These are phyloP conservation scores for Phytophthora citricola DNA, from an alignment of 352 stramenopile genomes.

Conservation along the genomic window DNA sequence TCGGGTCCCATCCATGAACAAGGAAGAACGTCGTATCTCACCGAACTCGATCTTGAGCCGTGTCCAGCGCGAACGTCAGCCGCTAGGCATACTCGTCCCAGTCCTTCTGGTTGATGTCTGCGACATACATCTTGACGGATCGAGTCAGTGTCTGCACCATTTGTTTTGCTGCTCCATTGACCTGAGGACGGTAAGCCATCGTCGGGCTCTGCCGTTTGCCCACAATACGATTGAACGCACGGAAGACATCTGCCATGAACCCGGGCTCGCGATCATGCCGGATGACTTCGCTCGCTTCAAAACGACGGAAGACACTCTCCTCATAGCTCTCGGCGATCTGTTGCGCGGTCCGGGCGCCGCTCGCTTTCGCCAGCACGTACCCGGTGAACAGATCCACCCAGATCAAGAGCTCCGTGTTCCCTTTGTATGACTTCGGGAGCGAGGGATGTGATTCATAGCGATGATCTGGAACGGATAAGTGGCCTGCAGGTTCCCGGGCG, in stretches of 20 bases:
- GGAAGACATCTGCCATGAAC: slow-evolving; percentile 13
- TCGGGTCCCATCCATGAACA: background rate
- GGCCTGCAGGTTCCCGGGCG: no score
- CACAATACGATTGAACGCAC: background rate
- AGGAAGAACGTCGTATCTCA: slow-evolving; percentile 11
- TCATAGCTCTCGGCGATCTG: background rate
- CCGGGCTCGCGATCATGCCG: slow-evolving; percentile 8
- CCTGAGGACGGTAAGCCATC: no score
- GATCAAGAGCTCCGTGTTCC: slow-evolving; percentile 24
- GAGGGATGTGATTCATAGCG: slow-evolving; percentile 1
- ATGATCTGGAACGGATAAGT: no score
- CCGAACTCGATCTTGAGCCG: background rate
- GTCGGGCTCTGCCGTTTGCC: background rate
- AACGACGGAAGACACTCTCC: slow-evolving; percentile 9
- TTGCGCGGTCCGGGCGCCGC: background rate
- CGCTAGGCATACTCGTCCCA: no score
- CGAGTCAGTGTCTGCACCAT: no score
- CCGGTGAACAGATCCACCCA: slow-evolving; percentile 7
- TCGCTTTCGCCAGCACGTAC: slow-evolving; percentile 3
- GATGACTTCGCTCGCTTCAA: slow-evolving; percentile 11
- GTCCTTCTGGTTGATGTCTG: no score
- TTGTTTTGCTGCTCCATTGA: no score
- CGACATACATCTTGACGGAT: no score
- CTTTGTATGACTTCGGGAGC: slow-evolving; percentile 1
- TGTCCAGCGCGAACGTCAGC: background rate